Conservation (phyloP, 2,329 filamentous ascomycete species). For the Microcera coccophila region DNA sequence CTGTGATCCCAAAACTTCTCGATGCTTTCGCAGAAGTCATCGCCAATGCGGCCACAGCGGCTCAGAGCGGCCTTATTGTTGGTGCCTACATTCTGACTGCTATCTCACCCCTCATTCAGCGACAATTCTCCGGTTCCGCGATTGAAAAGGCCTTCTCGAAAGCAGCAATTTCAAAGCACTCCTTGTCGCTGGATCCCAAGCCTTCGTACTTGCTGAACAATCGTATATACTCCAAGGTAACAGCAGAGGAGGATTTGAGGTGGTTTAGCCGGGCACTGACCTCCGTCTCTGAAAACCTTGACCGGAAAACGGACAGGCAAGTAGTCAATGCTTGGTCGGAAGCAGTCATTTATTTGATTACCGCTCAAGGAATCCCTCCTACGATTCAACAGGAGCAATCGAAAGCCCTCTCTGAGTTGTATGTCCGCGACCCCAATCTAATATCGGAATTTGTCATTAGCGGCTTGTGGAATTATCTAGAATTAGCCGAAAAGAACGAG, state of each 20-base stretch:
- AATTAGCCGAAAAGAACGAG: constrained; percentile 62
- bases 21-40: constrained; percentile 74
- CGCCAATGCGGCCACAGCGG: constrained; percentile 71
- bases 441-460: constrained; percentile 62
- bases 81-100: constrained; percentile 72
- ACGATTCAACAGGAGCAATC: constrained; percentile 61
- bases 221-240: constrained; percentile 78
- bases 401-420: constrained; percentile 59
- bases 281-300: constrained; percentile 54
- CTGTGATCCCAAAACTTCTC: constrained; percentile 52
- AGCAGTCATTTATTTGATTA: constrained; percentile 74
- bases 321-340: constrained; percentile 75
- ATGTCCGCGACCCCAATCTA: constrained; percentile 53
- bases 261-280: constrained; percentile 73
- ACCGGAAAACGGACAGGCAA: constrained; percentile 43
- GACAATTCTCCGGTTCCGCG: constrained; percentile 52
- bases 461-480: constrained; percentile 78
- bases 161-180: constrained; percentile 59
- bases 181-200: constrained; percentile 69
- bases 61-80: constrained; percentile 78
- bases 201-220: constrained; percentile 83
- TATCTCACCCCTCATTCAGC: constrained; percentile 54
- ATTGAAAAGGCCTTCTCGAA: constrained; percentile 48
- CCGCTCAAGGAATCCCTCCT: constrained; percentile 57
- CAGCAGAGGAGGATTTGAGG: constrained; percentile 66